phyloP scores from a whole-genome alignment of 1,284 basidiomycete species.

The Mycena citricolor region DNA sequence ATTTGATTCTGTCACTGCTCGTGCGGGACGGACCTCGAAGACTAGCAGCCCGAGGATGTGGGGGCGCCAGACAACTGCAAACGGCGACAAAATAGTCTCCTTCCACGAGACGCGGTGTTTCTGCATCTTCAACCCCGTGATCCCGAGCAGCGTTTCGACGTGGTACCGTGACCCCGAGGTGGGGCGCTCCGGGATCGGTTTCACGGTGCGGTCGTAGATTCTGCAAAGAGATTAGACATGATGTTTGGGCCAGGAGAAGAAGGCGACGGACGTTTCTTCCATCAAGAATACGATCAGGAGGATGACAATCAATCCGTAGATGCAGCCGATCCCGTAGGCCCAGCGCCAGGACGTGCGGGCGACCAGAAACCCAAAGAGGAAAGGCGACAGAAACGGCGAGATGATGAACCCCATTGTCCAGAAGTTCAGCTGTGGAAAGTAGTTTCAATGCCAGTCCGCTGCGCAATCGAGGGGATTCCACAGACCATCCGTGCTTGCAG shows the following conservation, averaged over 20 bases:
- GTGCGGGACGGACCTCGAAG: conserved; percentile 52
- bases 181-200: conserved; percentile 44
- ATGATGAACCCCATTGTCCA: conserved; percentile 26
- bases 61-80: conserved; percentile 31
- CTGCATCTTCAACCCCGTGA: conserved; percentile 62
- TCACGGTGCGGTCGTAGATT: conserved; percentile 65
- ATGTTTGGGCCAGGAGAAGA: conserved; percentile 19
- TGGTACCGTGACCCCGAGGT: conserved; percentile 51
- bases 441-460: not conserved
- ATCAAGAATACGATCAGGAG: conserved; percentile 55
- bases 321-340: conserved; percentile 67
- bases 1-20: too few species aligned
- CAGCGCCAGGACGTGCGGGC: conserved; percentile 67
- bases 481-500: conserved; percentile 65
- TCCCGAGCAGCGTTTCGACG: conserved; percentile 61
- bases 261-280: conserved; percentile 60
- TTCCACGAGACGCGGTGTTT: conserved; percentile 59
- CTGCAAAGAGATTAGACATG: conserved; percentile 32
- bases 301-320: conserved; percentile 58
- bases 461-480: conserved; percentile 6
- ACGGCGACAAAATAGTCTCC: conserved; percentile 42
- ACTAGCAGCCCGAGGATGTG: conserved; percentile 45
- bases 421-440: conserved; percentile 16
- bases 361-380: conserved; percentile 68
- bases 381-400: conserved; percentile 30